These are phyloP conservation scores for Epichloe festucae DNA, from an alignment of 2,329 filamentous ascomycete species.

Conservation along the genomic window DNA sequence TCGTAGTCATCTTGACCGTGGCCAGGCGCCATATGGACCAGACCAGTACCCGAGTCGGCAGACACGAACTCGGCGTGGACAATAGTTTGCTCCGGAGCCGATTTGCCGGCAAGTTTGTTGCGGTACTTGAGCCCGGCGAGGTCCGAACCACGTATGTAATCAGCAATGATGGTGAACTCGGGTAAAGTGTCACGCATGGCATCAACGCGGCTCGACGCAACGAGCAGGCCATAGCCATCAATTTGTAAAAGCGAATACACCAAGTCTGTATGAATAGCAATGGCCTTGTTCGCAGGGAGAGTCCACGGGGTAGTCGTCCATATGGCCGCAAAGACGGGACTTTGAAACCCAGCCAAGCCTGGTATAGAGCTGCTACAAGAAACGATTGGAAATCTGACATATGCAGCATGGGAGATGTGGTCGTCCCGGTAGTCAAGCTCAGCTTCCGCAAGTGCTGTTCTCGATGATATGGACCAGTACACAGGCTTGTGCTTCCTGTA, in stretches of 20 bases:
- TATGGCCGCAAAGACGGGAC: conserved; percentile 63
- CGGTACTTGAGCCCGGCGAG: conserved; percentile 55
- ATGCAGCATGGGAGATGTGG: conserved; percentile 61
- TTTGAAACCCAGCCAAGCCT: conserved; percentile 25
- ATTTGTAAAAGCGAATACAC: conserved; percentile 57
- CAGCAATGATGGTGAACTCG: conserved; percentile 39
- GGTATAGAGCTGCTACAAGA: conserved; percentile 19
- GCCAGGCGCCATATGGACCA: conserved; percentile 91
- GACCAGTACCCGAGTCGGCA: conserved; percentile 75
- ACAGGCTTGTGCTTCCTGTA: conserved; percentile 73
- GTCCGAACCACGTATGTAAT: conserved; percentile 49
- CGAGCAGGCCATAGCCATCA: conserved; percentile 46
- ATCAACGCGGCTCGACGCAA: conserved; percentile 61
- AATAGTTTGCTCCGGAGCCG: conserved; percentile 50
- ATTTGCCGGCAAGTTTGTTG: conserved; percentile 52
- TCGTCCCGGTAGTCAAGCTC: conserved; percentile 74
- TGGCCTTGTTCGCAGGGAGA: conserved; percentile 79
- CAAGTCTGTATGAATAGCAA: conserved; percentile 66
- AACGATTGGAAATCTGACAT: conserved; percentile 63
- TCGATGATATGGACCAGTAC: conserved; percentile 73
- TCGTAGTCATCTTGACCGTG: conserved; percentile 97
- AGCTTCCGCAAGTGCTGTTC: conserved; percentile 69
- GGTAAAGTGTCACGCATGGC: conserved; percentile 36
- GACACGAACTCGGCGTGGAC: conserved; percentile 84
- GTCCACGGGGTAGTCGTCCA: conserved; percentile 99